Evolutionary conservation across 495 filamentous ascomycete species (phyloP).

Genomic region (Pseudevernia furfuracea): DNA sequence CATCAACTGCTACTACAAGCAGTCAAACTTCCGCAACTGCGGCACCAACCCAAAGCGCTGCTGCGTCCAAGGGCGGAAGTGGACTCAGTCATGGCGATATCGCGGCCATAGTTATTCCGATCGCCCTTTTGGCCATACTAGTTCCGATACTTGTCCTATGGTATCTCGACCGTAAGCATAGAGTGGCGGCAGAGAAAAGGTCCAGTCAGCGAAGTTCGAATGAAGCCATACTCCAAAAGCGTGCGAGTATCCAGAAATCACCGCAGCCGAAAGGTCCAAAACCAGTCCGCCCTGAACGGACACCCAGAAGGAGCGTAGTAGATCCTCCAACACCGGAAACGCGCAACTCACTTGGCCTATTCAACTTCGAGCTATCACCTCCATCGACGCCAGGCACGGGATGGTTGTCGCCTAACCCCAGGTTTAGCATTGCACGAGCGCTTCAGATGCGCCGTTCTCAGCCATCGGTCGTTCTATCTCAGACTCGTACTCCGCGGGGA

Average conservation of each 20-base stretch:
- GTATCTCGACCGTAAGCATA: constrained; percentile 18
- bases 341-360: constrained; percentile 23
- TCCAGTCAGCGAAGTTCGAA: constrained; percentile 13
- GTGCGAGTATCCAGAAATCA: constrained; percentile 2
- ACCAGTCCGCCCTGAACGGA: constrained; percentile 1
- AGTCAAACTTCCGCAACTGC: constrained; percentile 8
- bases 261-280: constrained; percentile 5
- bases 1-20: background rate
- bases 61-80: constrained; percentile 3
- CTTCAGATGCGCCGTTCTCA: constrained; percentile 20
- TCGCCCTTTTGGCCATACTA: constrained; percentile 21
- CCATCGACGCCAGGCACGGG: constrained; percentile 8
- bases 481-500: constrained; percentile 1
- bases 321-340: background rate
- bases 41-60: constrained; percentile 5
- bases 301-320: background rate
- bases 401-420: constrained; percentile 11
- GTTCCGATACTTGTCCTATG: constrained; percentile 20
- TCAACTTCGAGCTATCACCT: constrained; percentile 25
- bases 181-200: constrained; percentile 7
- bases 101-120: constrained; percentile 24
- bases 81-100: constrained; percentile 15
- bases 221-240: constrained; percentile 16
- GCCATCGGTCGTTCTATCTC: constrained; percentile 14
- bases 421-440: constrained; percentile 18